Conservation (phyloP, 2,329 filamentous ascomycete species). For the Arthrobotrys megalospora region DNA sequence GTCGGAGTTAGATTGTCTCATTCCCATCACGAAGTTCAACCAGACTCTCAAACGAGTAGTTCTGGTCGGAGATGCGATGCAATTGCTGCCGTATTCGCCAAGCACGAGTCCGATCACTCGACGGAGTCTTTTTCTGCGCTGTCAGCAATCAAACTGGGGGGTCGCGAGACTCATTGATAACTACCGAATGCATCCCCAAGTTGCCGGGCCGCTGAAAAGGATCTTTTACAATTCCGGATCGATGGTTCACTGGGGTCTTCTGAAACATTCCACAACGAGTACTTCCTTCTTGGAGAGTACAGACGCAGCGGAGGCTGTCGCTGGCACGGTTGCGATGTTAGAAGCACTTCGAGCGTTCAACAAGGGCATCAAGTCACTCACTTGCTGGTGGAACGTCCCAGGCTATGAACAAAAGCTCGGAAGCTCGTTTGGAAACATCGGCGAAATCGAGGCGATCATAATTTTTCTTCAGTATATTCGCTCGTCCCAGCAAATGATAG, state of each 20-base stretch:
- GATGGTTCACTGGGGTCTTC: neutral
- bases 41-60: constrained; percentile 1
- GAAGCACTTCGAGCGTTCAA: neutral
- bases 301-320: neutral
- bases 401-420: neutral
- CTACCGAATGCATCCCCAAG: neutral
- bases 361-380: neutral
- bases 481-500: neutral
- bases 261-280: neutral
- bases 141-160: neutral
- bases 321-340: neutral
- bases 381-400: neutral
- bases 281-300: neutral
- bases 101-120: neutral
- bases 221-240: neutral
- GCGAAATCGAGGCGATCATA: neutral
- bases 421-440: neutral
- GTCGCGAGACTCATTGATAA: neutral
- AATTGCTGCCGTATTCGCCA: constrained; percentile 18
- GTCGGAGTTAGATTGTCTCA: constrained; percentile 15
- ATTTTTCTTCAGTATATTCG: neutral
- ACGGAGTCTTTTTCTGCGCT: neutral
- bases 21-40: neutral
- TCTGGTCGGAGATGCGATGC: constrained; percentile 1
- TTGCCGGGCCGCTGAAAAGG: neutral